Percentiles rank a stretch among this genome's conserved stretches.
These are phyloP conservation scores for Collybiopsis confluens DNA, from an alignment of 768 basidiomycete genomes.

Conservation along the genomic window DNA sequence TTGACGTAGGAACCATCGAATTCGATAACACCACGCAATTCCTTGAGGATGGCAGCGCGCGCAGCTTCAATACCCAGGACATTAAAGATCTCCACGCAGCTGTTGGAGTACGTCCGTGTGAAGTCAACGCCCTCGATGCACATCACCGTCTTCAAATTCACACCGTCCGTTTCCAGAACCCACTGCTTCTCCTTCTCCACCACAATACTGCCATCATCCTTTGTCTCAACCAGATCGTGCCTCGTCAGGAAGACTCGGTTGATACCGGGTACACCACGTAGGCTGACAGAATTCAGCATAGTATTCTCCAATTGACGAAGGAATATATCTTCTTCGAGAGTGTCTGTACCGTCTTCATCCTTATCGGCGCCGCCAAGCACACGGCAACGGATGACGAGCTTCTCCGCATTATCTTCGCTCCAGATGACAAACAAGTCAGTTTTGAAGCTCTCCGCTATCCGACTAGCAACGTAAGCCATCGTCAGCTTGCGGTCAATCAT, in stretches of 20 bases:
- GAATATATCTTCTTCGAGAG: constrained; percentile 92
- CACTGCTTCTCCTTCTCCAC: constrained; percentile 76
- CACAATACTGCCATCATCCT: constrained; percentile 61
- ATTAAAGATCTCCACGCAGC: constrained; percentile 90
- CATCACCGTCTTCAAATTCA: constrained; percentile 94
- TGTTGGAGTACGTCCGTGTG: constrained; percentile 92
- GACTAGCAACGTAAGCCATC: constrained; percentile 91
- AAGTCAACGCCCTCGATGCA: constrained; percentile 94
- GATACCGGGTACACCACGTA: constrained; percentile 91
- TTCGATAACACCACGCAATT: constrained; percentile 93
- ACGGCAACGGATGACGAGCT: constrained; percentile 95
- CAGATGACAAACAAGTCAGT: constrained; percentile 97
- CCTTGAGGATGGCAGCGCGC: constrained; percentile 89
- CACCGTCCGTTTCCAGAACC: constrained; percentile 96
- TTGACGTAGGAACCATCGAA: constrained; percentile 99
- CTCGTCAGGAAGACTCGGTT: constrained; percentile 90
- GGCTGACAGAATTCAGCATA: constrained; percentile 90
- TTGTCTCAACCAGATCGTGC: constrained; percentile 72
- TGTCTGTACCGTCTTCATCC: constrained; percentile 73
- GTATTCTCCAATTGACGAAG: constrained; percentile 93
- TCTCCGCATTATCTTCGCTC: constrained; percentile 98
- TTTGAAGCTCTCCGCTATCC: constrained; percentile 92
- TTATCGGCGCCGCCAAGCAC: constrained; percentile 82
- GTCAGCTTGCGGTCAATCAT: constrained; percentile 97
- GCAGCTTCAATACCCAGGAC: constrained; percentile 97